Evolutionary conservation across 768 basidiomycete species (phyloP).

Genomic region (Hericium rajendrae): DNA sequence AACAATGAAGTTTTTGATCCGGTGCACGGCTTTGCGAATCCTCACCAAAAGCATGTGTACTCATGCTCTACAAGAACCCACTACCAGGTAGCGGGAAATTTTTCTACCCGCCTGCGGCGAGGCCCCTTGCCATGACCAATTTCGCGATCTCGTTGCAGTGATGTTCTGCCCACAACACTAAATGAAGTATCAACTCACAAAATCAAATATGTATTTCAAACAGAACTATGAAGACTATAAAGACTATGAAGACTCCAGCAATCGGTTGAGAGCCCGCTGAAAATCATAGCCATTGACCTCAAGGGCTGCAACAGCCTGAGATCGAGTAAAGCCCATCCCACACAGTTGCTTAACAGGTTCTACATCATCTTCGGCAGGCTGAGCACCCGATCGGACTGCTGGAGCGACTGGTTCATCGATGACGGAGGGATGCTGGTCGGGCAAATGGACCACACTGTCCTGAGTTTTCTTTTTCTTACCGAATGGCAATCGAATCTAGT

Average conservation of each 20-base stretch:
- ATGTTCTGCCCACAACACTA: too few relatives aligned
- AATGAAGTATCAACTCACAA: too few relatives aligned
- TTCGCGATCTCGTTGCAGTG: too few relatives aligned
- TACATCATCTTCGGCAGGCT: conserved; percentile 61
- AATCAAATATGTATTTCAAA: too few relatives aligned
- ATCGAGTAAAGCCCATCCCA: conserved; percentile 84
- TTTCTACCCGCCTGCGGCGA: too few relatives aligned
- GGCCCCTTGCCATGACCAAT: too few relatives aligned
- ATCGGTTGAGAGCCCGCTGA: conserved; percentile 63
- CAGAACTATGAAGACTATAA: conserved; percentile 9
- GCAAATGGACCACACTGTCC: conserved; percentile 30
- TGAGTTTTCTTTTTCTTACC: conserved; percentile 66
- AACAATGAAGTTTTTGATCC: too few relatives aligned
- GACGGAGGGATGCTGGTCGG: conserved; percentile 25
- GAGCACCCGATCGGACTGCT: conserved; percentile 26
- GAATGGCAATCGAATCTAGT: conserved; percentile 70
- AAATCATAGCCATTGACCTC: conserved; percentile 82
- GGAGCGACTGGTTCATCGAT: conserved; percentile 30
- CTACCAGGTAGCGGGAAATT: too few relatives aligned
- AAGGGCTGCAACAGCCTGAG: conserved; percentile 73
- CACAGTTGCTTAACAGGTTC: conserved; percentile 71
- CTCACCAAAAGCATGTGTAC: too few relatives aligned
- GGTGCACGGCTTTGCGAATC: too few relatives aligned
- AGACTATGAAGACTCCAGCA: conserved; percentile 33
- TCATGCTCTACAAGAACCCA: too few relatives aligned